phyloP scores from a whole-genome alignment of 2,329 filamentous ascomycete species.

The Fusarium nematophilum region DNA sequence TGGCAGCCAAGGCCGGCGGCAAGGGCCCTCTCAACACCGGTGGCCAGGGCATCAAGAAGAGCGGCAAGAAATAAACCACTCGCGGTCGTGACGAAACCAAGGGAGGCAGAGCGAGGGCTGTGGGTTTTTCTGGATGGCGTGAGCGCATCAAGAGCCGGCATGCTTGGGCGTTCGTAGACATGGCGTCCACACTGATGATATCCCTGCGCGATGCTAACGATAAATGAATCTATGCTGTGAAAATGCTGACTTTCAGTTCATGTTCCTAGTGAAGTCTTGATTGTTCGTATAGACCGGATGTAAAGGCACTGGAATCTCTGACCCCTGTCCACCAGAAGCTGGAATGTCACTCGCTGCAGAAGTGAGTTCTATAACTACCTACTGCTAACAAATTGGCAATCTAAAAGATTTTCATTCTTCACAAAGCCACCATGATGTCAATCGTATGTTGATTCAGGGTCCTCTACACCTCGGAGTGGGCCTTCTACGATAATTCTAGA shows the following conservation, averaged over 20 bases:
- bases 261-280: not conserved
- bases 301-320: not conserved
- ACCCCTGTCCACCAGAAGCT: too few species aligned
- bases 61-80: constrained; percentile 85
- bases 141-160: constrained; percentile 24
- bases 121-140: constrained; percentile 32
- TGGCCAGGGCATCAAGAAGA: constrained; percentile 95
- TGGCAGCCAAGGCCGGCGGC: constrained; percentile 83
- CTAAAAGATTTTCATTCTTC: constrained; percentile 1
- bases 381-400: too few species aligned
- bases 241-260: constrained; percentile 22
- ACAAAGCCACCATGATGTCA: constrained; percentile 5
- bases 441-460: constrained; percentile 16
- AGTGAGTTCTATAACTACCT: constrained; percentile 9
- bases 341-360: too few species aligned
- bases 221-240: constrained; percentile 43
- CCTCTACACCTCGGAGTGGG: constrained; percentile 25
- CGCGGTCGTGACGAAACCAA: constrained; percentile 7
- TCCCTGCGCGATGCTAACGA: constrained; percentile 41
- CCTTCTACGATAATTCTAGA: constrained; percentile 31
- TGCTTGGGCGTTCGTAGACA: constrained; percentile 36
- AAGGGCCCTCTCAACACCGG: constrained; percentile 91
- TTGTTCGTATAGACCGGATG: constrained; percentile 7
- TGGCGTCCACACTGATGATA: constrained; percentile 29
- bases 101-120: not conserved